phyloP scores from a whole-genome alignment of 495 filamentous ascomycete genomes.

The Daldinia vernicosa region DNA sequence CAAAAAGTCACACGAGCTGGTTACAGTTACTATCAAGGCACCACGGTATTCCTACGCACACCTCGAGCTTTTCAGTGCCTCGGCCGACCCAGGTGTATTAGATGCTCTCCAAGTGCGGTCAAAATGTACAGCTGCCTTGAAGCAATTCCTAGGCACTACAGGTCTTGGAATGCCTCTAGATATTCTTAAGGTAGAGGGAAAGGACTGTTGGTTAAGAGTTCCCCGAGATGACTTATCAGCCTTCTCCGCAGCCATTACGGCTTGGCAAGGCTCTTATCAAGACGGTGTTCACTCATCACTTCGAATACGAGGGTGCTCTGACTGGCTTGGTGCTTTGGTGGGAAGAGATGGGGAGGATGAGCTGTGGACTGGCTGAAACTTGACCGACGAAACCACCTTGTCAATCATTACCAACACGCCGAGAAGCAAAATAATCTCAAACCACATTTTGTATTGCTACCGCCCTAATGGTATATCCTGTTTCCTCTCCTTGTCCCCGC shows the following conservation, averaged over 20 bases:
- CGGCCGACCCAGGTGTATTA: conserved; percentile 47
- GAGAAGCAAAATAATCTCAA: conserved; percentile 3
- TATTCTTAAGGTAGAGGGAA: conserved; percentile 70
- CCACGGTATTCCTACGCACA: conserved; percentile 55
- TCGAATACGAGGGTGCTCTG: conserved; percentile 52
- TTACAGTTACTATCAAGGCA: conserved; percentile 48
- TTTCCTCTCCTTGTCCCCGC: conserved; percentile 32
- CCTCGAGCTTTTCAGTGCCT: conserved; percentile 44
- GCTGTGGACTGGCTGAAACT: conserved; percentile 49
- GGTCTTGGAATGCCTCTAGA: conserved; percentile 83
- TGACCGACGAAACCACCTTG: neutral
- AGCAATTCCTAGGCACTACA: conserved; percentile 80
- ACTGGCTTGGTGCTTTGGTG: conserved; percentile 57
- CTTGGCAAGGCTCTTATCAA: conserved; percentile 69
- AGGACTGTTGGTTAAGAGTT: conserved; percentile 76
- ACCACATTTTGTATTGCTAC: conserved; percentile 22
- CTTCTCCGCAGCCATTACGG: conserved; percentile 70
- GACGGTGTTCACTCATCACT: conserved; percentile 48
- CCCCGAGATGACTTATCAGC: conserved; percentile 70
- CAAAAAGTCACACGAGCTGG: conserved; percentile 48
- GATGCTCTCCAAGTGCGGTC: conserved; percentile 79
- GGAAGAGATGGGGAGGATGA: conserved; percentile 49
- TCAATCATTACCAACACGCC: conserved; percentile 1
- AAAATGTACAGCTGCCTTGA: conserved; percentile 75
- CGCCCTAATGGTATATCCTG: conserved; percentile 28